These are phyloP conservation scores for Yarrowia sp. DNA, from an alignment of 805 yeast species.

Conservation along the genomic window DNA sequence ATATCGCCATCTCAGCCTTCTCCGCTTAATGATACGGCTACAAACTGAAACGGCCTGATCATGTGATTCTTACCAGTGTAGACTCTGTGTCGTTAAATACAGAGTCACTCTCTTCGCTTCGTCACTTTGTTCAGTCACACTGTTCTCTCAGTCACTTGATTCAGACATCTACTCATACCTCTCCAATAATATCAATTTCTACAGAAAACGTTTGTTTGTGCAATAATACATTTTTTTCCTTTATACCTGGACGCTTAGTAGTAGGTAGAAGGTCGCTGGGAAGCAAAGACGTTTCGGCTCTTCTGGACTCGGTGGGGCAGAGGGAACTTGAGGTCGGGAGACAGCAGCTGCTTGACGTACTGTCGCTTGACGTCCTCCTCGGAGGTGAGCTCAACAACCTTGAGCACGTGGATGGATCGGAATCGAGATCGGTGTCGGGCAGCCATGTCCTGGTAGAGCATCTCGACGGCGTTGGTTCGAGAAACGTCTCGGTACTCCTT, in stretches of 20 bases:
- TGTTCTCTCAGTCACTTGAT: no score
- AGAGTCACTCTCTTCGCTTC: no score
- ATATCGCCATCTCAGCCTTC: no score
- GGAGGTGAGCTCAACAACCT: conserved; percentile 98
- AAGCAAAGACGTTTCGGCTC: conserved; percentile 81
- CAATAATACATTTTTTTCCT: conserved; percentile 24
- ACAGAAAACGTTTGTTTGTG: not conserved
- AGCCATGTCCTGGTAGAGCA: conserved; percentile 99
- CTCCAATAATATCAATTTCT: not conserved
- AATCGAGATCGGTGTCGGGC: conserved; percentile 99
- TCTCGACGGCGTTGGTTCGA: conserved; percentile 98
- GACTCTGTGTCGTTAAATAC: no score
- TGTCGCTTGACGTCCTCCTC: conserved; percentile 98
- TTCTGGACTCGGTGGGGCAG: conserved; percentile 98
- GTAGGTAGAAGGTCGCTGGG: conserved; percentile 96
- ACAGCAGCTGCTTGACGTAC: conserved; percentile 94
- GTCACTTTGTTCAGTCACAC: no score
- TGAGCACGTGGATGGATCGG: conserved; percentile 98
- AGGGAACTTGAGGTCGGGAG: conserved; percentile 98
- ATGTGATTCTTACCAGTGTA: no score
- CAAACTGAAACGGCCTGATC: no score
- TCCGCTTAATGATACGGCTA: no score
- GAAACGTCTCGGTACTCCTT: conserved; percentile 99
- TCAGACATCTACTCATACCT: not conserved
- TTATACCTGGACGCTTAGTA: conserved; percentile 55